A percentile compares a stretch with the other conserved stretches of the same genome.
These are phyloP conservation scores for Penicillium thymicola DNA, from an alignment of 2,329 filamentous ascomycete species.

Conservation along the genomic window DNA sequence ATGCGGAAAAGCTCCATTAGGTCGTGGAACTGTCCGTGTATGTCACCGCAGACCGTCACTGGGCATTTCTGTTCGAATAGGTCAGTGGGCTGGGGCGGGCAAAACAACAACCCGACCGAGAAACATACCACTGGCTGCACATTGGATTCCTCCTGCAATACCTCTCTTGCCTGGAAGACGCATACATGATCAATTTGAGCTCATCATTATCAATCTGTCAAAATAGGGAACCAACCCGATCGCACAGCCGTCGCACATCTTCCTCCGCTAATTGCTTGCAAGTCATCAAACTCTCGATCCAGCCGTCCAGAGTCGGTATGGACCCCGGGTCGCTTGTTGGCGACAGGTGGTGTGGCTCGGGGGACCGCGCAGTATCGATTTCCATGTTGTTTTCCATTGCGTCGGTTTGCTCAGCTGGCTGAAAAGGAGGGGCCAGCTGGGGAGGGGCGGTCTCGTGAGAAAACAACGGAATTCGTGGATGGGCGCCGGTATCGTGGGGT, in stretches of 20 bases:
- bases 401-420: conserved; percentile 23
- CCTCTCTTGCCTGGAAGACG: conserved; percentile 73
- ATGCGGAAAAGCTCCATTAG: conserved; percentile 99
- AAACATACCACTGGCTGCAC: conserved; percentile 90
- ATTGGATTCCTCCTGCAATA: conserved; percentile 95
- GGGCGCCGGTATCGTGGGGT: conserved; percentile 7
- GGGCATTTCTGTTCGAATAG: conserved; percentile 74
- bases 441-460: conserved; percentile 38
- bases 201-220: conserved; percentile 8
- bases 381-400: conserved; percentile 98
- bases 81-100: conserved; percentile 17
- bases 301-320: conserved; percentile 90
- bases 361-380: conserved; percentile 80
- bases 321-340: conserved; percentile 79
- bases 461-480: conserved; percentile 18
- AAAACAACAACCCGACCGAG: conserved; percentile 16
- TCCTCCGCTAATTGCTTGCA: conserved; percentile 97
- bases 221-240: conserved; percentile 67
- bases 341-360: conserved; percentile 71
- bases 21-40: conserved; percentile 98
- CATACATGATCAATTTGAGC: conserved; percentile 18
- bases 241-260: conserved; percentile 94
- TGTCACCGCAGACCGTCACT: conserved; percentile 97
- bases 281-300: conserved; percentile 97
- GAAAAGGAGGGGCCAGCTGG: conserved; percentile 27